A percentile compares a stretch with the other conserved stretches of the same genome.
Evolutionary conservation across 2,329 filamentous ascomycete genomes (phyloP).

Genomic region (Cytospora mali): DNA sequence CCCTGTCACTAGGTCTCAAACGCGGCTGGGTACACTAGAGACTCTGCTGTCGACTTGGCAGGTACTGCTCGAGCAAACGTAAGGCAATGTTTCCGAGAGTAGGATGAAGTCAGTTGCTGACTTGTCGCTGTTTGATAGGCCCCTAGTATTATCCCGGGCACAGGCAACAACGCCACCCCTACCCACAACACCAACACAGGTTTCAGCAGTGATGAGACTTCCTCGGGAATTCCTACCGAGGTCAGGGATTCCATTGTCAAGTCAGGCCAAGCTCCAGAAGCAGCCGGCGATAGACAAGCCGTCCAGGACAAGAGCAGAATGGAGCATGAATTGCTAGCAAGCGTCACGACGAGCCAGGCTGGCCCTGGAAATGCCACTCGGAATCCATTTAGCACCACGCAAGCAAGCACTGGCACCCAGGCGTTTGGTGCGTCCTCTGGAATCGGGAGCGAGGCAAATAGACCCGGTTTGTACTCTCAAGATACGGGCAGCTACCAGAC

Average conservation of each 20-base stretch:
- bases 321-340: conserved; percentile 72
- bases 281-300: conserved; percentile 67
- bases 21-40: conserved; percentile 5
- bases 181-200: not conserved
- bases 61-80: conserved; percentile 7
- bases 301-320: conserved; percentile 74
- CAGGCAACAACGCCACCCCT: not conserved
- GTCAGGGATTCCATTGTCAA: conserved; percentile 60
- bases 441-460: not conserved
- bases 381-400: too few species aligned
- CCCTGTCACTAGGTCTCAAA: not conserved
- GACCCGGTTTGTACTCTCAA: not conserved
- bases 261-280: conserved; percentile 68
- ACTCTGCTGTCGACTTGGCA: not conserved
- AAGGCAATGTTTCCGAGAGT: not conserved
- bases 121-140: conserved; percentile 2
- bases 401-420: not conserved
- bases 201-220: conserved; percentile 36
- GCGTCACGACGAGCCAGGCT: conserved; percentile 51
- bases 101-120: not conserved
- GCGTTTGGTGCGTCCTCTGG: not conserved
- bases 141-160: not conserved
- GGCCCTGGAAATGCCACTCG: conserved; percentile 1
- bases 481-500: not conserved
- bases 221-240: conserved; percentile 53